These are phyloP conservation scores for Penicillium paradoxum DNA, from an alignment of 495 filamentous ascomycete species.

Conservation along the genomic window DNA sequence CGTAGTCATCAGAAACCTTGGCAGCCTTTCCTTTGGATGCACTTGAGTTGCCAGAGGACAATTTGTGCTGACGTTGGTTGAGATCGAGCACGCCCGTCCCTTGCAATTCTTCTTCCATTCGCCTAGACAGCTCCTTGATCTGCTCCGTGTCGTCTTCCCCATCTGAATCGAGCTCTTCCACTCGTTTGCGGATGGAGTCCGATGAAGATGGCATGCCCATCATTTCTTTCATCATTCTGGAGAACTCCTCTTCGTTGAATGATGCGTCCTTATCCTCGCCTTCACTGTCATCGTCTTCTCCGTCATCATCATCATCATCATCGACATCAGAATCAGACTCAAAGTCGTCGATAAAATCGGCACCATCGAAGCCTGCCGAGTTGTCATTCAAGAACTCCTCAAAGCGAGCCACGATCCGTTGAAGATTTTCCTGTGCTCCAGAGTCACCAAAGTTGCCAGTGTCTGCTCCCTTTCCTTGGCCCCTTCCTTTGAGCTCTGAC, in stretches of 20 bases:
- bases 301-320: constrained; percentile 56
- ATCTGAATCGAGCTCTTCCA: constrained; percentile 46
- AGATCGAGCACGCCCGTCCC: constrained; percentile 69
- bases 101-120: constrained; percentile 79
- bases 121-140: constrained; percentile 64
- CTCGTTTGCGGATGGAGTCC: constrained; percentile 28
- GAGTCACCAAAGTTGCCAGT: constrained; percentile 69
- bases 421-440: constrained; percentile 73
- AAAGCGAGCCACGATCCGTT: constrained; percentile 85
- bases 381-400: constrained; percentile 93
- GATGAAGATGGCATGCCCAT: constrained; percentile 66
- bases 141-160: constrained; percentile 59
- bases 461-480: constrained; percentile 29
- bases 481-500: constrained; percentile 60
- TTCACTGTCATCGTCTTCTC: constrained; percentile 50
- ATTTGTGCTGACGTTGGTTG: constrained; percentile 37
- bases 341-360: constrained; percentile 66
- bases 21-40: constrained; percentile 24
- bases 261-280: constrained; percentile 72
- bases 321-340: constrained; percentile 50
- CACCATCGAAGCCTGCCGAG: constrained; percentile 70
- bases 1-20: constrained; percentile 8
- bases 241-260: constrained; percentile 82
- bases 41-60: constrained; percentile 9
- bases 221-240: constrained; percentile 89